These are phyloP conservation scores for Chenopodium album DNA, from an alignment of 148 eudicot species.

Conservation along the genomic window DNA sequence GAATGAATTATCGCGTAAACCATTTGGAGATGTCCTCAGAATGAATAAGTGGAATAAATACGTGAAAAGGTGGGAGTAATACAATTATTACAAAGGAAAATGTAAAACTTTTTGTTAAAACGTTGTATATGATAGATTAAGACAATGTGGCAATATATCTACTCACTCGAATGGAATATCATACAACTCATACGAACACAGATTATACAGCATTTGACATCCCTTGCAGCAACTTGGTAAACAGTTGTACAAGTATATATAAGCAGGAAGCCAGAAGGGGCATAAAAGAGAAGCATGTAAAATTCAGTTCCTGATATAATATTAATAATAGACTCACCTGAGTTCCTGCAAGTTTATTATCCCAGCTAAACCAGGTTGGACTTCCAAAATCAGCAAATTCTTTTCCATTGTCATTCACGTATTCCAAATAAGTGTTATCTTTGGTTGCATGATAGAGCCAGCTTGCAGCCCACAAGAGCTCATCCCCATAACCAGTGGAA, in stretches of 20 bases:
- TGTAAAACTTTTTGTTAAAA: neutral
- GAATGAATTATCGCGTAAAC: neutral
- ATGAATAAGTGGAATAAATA: too few relatives aligned
- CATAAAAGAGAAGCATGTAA: neutral
- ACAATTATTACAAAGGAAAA: neutral
- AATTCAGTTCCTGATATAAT: neutral
- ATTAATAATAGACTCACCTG: slow-evolving; percentile 43
- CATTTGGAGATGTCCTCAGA: too few relatives aligned
- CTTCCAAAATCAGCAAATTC: slow-evolving; percentile 61
- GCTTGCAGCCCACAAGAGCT: slow-evolving; percentile 94
- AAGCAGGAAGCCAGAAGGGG: too few relatives aligned
- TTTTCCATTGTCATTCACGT: slow-evolving; percentile 69
- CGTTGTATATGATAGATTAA: neutral
- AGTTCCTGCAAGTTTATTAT: slow-evolving; percentile 83
- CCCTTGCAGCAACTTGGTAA: neutral
- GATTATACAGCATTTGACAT: neutral
- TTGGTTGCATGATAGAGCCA: slow-evolving; percentile 95
- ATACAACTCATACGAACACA: too few relatives aligned
- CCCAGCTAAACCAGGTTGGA: slow-evolving; percentile 98
- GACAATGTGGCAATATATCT: neutral
- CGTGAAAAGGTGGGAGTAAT: neutral
- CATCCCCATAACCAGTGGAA: slow-evolving; percentile 86
- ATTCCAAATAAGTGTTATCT: slow-evolving; percentile 53
- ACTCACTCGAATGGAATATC: too few relatives aligned
- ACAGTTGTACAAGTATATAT: too few relatives aligned